A percentile compares a stretch with the other conserved stretches of the same genome.
phyloP scores from a whole-genome alignment of 163 green algal genomes.

The Scenedesmus sp. region DNA sequence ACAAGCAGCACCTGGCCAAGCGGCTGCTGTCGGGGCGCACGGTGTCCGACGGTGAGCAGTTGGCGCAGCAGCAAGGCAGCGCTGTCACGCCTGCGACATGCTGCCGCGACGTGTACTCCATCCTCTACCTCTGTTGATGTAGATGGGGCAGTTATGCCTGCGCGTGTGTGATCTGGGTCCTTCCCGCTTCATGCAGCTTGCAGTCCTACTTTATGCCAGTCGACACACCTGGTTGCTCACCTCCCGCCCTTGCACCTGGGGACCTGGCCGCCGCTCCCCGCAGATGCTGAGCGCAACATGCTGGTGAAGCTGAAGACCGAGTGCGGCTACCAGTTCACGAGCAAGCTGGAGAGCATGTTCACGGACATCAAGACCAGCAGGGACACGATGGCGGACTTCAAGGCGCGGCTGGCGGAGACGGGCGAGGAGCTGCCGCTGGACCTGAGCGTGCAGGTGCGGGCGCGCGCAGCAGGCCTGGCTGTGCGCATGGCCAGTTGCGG shows the following conservation, averaged over 20 bases:
- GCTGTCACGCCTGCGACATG: neutral
- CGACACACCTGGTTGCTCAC: too few relatives aligned
- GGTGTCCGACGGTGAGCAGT: constrained; percentile 53
- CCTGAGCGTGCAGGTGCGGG: constrained; percentile 87
- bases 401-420: constrained; percentile 62
- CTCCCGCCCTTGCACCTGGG: too few relatives aligned
- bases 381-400: constrained; percentile 90
- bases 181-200: too few relatives aligned
- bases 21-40: constrained; percentile 89
- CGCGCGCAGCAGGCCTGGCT: neutral
- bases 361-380: constrained; percentile 96
- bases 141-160: neutral
- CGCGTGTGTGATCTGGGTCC: too few relatives aligned
- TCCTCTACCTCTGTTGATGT: neutral
- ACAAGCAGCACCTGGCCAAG: constrained; percentile 99
- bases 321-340: constrained; percentile 94
- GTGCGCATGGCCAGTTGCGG: neutral
- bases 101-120: neutral
- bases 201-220: too few relatives aligned
- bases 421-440: constrained; percentile 88
- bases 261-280: too few relatives aligned
- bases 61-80: neutral
- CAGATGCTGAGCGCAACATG: constrained; percentile 91
- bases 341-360: constrained; percentile 99
- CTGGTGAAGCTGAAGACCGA: constrained; percentile 99